A percentile compares a stretch with the other conserved stretches of the same genome.
Conservation (phyloP, 305 asterid genomes). For the Rubia tinctorum region DNA sequence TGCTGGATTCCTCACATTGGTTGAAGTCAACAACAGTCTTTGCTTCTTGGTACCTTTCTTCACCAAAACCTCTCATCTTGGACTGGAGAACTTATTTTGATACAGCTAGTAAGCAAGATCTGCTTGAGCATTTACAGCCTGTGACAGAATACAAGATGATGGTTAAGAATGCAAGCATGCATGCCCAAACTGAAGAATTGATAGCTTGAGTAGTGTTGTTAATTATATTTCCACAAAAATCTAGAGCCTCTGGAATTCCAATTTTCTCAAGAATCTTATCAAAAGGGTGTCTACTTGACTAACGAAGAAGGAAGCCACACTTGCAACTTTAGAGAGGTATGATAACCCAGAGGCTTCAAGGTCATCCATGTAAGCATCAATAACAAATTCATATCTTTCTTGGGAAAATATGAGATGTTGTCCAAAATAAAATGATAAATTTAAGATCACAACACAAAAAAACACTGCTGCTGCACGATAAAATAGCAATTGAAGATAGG, state of each 20-base stretch:
- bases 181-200: conserved; percentile 1
- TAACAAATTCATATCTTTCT: conserved; percentile 93
- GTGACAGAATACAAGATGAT: conserved; percentile 14
- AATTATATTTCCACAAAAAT: conserved; percentile 91
- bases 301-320: conserved; percentile 98
- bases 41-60: conserved; percentile 99
- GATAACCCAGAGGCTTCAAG: conserved; percentile 96
- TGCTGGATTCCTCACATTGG: conserved; percentile 98
- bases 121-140: conserved; percentile 99
- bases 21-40: conserved; percentile 98
- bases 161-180: conserved; percentile 14
- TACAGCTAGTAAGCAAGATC: conserved; percentile 88
- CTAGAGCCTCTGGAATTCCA: conserved; percentile 95
- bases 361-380: conserved; percentile 98
- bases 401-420: conserved; percentile 94
- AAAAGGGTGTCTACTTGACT: conserved; percentile 93
- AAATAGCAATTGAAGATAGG: background rate
- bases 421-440: conserved; percentile 15
- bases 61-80: conserved; percentile 97
- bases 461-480: background rate
- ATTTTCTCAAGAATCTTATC: conserved; percentile 96
- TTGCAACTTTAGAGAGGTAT: conserved; percentile 89
- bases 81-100: conserved; percentile 96
- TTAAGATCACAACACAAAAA: background rate
- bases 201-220: background rate